Evolutionary conservation across 1,284 basidiomycete species (phyloP).

Genomic region (Leccinum laetum): DNA sequence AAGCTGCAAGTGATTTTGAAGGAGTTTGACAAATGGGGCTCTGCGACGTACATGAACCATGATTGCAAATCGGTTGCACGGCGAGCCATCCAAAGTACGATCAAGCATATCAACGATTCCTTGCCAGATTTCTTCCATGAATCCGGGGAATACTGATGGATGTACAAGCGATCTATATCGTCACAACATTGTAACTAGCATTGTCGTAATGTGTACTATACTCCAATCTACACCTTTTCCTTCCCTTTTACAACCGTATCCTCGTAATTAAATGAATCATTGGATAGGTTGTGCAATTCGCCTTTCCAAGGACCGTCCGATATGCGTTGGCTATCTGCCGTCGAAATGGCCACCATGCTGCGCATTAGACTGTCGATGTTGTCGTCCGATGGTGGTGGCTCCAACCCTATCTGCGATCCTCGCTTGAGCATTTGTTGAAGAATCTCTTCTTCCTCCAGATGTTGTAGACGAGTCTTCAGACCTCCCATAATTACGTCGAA

Average conservation of each 20-base stretch:
- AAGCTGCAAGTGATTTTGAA: constrained; percentile 55
- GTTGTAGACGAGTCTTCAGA: constrained; percentile 50
- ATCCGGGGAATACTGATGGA: constrained; percentile 30
- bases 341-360: constrained; percentile 51
- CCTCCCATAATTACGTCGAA: constrained; percentile 49
- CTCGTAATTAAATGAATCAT: constrained; percentile 25
- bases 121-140: constrained; percentile 60
- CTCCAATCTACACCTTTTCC: constrained; percentile 16
- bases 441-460: constrained; percentile 65
- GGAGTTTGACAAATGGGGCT: constrained; percentile 67
- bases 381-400: constrained; percentile 50
- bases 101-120: constrained; percentile 53
- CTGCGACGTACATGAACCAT: constrained; percentile 71
- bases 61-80: constrained; percentile 61
- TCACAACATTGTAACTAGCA: background rate
- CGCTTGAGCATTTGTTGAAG: constrained; percentile 61
- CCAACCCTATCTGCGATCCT: constrained; percentile 52
- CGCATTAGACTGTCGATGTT: constrained; percentile 66
- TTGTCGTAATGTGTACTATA: background rate
- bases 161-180: background rate
- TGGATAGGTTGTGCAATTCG: constrained; percentile 6
- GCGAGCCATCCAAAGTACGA: constrained; percentile 50
- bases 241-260: constrained; percentile 30
- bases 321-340: constrained; percentile 13
- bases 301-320: constrained; percentile 33